A percentile compares a stretch with the other conserved stretches of the same genome.
Conservation (phyloP, 768 basidiomycete genomes). For the Crucibulum laeve region DNA sequence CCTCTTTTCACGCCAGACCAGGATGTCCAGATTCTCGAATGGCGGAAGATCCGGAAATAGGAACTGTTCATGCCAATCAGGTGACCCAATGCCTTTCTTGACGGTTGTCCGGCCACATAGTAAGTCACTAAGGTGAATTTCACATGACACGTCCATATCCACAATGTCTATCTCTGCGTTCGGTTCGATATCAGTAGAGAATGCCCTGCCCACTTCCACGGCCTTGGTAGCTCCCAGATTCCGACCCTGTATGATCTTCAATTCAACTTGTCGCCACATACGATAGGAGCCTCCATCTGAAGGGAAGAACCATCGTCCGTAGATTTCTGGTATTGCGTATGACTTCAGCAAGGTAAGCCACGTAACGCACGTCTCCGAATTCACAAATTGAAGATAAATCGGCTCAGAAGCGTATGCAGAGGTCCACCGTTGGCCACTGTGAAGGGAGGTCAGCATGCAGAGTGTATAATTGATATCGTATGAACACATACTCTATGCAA, state of each 20-base stretch:
- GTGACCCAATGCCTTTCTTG: constrained; percentile 59
- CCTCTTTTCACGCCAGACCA: constrained; percentile 69
- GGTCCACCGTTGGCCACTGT: constrained; percentile 59
- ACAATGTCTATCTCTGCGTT: constrained; percentile 42
- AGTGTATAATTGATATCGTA: neutral
- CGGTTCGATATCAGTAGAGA: constrained; percentile 21
- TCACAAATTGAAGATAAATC: constrained; percentile 70
- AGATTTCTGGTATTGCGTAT: constrained; percentile 77
- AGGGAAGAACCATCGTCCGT: constrained; percentile 53
- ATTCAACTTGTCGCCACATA: constrained; percentile 81
- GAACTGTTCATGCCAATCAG: constrained; percentile 85
- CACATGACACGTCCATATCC: constrained; percentile 74
- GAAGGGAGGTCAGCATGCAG: neutral
- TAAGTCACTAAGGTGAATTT: constrained; percentile 65
- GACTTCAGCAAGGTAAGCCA: constrained; percentile 82
- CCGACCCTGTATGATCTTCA: constrained; percentile 70
- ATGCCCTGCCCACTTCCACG: constrained; percentile 20
- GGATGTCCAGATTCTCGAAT: constrained; percentile 65
- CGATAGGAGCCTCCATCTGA: constrained; percentile 74
- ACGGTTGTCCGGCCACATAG: constrained; percentile 72
- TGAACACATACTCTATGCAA: constrained; percentile 46
- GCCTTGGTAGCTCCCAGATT: constrained; percentile 56
- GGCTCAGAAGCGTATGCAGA: constrained; percentile 52
- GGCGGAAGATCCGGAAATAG: constrained; percentile 72
- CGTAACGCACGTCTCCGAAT: constrained; percentile 57